Evolutionary conservation across 768 basidiomycete species (phyloP).

Genomic region (Tubosaeta sp.): DNA sequence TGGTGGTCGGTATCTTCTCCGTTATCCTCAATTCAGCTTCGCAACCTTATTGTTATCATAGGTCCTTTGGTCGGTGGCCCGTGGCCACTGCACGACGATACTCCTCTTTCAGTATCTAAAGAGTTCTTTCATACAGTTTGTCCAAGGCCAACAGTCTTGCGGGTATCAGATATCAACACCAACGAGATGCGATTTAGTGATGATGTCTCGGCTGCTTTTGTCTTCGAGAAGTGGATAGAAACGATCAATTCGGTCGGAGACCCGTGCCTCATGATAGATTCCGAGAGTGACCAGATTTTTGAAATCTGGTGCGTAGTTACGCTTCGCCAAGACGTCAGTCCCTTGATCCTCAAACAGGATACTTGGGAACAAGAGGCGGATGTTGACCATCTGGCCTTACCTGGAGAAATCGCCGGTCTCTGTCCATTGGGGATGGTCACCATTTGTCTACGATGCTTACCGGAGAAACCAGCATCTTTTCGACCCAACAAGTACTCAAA

Average conservation of each 20-base stretch:
- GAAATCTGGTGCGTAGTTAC: conserved; percentile 32
- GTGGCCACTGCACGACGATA: conserved; percentile 29
- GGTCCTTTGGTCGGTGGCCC: conserved; percentile 41
- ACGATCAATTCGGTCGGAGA: conserved; percentile 33
- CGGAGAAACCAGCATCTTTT: conserved; percentile 28
- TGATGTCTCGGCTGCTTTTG: conserved; percentile 21
- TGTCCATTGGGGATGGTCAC: conserved; percentile 37
- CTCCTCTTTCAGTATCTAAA: conserved; percentile 34
- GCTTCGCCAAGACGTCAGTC: not conserved
- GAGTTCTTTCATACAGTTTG: conserved; percentile 40
- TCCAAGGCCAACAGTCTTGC: conserved; percentile 33
- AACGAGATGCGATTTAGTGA: conserved; percentile 26
- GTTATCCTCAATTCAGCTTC: not conserved
- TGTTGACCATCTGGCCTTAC: conserved; percentile 34
- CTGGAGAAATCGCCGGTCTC: conserved; percentile 32
- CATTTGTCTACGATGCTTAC: conserved; percentile 31
- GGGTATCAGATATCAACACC: conserved; percentile 26
- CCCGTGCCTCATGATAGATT: conserved; percentile 36
- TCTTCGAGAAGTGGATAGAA: conserved; percentile 38
- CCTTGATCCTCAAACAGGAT: conserved; percentile 21
- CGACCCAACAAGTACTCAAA: not conserved
- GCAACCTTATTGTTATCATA: conserved; percentile 5
- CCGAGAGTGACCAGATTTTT: conserved; percentile 27
- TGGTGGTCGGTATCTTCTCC: conserved; percentile 25
- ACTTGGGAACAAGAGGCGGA: conserved; percentile 28